Base-by-base conservation (phyloP, 2,329 filamentous ascomycete genomes). In the Tolypocladium cylindrosporum region DNA sequence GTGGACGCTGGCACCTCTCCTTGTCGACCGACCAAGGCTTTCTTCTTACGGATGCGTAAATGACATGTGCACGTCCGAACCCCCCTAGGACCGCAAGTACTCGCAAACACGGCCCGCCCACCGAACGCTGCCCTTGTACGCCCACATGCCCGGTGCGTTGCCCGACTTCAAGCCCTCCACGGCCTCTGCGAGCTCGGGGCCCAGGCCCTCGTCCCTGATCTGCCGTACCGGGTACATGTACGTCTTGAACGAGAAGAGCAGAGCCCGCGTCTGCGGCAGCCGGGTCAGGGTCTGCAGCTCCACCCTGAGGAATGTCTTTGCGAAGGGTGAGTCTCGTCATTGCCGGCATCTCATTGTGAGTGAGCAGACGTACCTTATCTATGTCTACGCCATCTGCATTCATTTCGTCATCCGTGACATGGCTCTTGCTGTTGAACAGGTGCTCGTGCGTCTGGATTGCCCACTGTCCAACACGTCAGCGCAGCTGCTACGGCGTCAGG, bases 221-320 rank as follows among this genome's bases (percentile, higher is more conserved):
- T 80, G 72, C 10, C 66, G 60, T 0, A 83, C 59, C 0, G 76
- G 74, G 55, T 81, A 82, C 19, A 81, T 59, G 58, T 81, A 81
- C 0, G 80, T 82, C 68, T 83, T 82, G 71, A 83, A 81, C 11
- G 78, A 79, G 65, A 83, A 83, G 14, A 83, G 64, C 2, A 83
- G 66, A 0, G 77, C 75, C 3, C 66, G 65, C 0, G 76, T 79
- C 58, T 71, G 63, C 0, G 79, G 79, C 9, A 83, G 70, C 1
- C 80, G 72, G 1, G 73, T 78, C 37, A 83, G 61, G 0, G 78
- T 79, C 63, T 84, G 80, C 16, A 81, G 69, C 65, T 84, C 80
- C 37, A 78, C 74, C 34, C 79, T 72, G 6, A 78, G 60, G 54
- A 67, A 69, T 8, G 72, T 66, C 72, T 76, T 39, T n/a, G 21